Conservation (phyloP, 805 yeast species). For the Wickerhamia fluorescens region DNA sequence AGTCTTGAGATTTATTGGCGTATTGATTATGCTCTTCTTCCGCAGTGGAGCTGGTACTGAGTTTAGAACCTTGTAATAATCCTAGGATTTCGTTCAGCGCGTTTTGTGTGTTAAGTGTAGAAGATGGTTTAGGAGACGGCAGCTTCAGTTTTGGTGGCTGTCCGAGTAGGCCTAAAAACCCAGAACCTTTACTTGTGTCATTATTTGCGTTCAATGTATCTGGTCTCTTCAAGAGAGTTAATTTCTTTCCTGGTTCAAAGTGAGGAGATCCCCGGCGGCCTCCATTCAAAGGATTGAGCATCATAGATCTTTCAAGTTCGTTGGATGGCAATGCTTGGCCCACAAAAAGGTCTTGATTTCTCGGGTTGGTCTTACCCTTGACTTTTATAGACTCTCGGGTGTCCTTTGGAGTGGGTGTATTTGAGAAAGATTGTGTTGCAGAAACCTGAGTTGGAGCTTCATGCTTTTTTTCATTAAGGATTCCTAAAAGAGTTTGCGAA, state of each 20-base stretch:
- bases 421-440: not conserved
- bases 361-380: too few species aligned
- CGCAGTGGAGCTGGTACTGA: not conserved
- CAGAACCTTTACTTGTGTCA: conserved; percentile 2
- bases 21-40: not conserved
- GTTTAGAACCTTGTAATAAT: too few species aligned
- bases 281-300: too few species aligned
- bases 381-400: too few species aligned
- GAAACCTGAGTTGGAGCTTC: conserved; percentile 2
- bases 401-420: too few species aligned
- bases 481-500: conserved; percentile 1
- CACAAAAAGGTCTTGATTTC: too few species aligned
- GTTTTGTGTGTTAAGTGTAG: too few species aligned
- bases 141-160: conserved; percentile 2
- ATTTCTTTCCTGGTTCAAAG: conserved; percentile 19
- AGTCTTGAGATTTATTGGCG: too few species aligned
- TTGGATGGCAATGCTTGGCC: too few species aligned
- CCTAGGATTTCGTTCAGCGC: too few species aligned
- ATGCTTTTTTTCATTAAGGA: conserved; percentile 1
- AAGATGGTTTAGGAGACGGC: too few species aligned
- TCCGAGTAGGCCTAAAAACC: conserved; percentile 9
- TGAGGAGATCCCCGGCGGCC: not conserved
- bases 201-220: not conserved
- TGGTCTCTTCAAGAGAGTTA: conserved; percentile 24
- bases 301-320: conserved; percentile 17